Percentiles rank a stretch among this genome's conserved stretches.
These are phyloP conservation scores for Orychophragmus violaceus DNA, from an alignment of 345 rosid species.

Conservation along the genomic window DNA sequence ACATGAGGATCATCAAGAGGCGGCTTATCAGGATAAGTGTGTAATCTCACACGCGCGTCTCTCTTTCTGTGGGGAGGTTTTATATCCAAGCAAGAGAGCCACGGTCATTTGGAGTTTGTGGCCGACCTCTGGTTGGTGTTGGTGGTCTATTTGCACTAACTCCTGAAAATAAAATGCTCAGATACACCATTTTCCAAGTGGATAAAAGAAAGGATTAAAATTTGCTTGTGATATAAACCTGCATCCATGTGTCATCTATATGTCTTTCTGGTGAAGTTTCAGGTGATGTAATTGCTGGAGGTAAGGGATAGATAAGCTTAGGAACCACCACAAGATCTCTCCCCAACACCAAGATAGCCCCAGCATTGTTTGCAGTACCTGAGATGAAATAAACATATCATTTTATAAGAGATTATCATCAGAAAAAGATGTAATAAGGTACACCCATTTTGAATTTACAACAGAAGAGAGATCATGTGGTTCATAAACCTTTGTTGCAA, in stretches of 20 bases:
- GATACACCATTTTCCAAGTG: not conserved
- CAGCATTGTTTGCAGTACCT: slow-evolving; percentile 98
- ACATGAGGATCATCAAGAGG: slow-evolving; percentile 35
- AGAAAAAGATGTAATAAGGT: too few species aligned
- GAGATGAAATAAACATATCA: not conserved
- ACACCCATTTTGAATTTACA: too few species aligned
- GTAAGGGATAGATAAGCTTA: too few species aligned
- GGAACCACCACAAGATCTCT: too few species aligned
- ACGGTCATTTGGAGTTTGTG: slow-evolving; percentile 66
- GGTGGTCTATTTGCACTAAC: slow-evolving; percentile 87
- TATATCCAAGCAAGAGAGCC: slow-evolving; percentile 92
- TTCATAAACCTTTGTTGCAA: too few species aligned
- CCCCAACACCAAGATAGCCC: too few species aligned
- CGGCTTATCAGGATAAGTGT: slow-evolving; percentile 28
- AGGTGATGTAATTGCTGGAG: too few species aligned
- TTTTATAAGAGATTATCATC: not conserved
- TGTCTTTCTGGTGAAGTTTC: too few species aligned
- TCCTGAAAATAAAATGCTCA: too few species aligned
- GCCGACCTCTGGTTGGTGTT: slow-evolving; percentile 93
- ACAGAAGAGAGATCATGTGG: too few species aligned
- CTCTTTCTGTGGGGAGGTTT: not conserved
- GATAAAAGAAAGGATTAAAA: not conserved
- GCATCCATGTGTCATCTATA: too few species aligned
- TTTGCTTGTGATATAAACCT: slow-evolving; percentile 32
- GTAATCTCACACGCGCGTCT: not conserved